Evolutionary conservation across 2,329 filamentous ascomycete species (phyloP).

Genomic region (Fusarium ambrosium): DNA sequence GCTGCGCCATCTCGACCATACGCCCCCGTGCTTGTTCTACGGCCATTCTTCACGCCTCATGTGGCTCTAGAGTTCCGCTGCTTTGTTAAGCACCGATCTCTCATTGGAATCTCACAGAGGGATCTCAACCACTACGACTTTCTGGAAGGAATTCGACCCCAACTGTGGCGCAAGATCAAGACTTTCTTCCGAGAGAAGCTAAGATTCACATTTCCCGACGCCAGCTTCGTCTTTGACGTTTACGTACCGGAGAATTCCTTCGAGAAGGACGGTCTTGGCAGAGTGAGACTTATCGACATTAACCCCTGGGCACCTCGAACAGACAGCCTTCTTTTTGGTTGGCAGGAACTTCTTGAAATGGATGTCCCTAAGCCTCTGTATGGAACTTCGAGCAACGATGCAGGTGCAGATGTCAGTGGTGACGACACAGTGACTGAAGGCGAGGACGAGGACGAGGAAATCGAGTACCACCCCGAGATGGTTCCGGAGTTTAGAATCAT

Average conservation of each 20-base stretch:
- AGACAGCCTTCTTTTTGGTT: slow-evolving; percentile 89
- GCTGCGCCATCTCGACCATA: slow-evolving; percentile 63
- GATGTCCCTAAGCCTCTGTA: slow-evolving; percentile 71
- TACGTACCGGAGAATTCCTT: slow-evolving; percentile 81
- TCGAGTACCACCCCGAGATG: slow-evolving; percentile 69
- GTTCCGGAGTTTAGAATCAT: slow-evolving; percentile 86
- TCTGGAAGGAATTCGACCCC: slow-evolving; percentile 72
- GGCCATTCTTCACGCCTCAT: slow-evolving; percentile 90
- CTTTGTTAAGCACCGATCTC: slow-evolving; percentile 85
- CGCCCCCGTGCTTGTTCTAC: slow-evolving; percentile 84
- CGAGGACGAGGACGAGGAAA: slow-evolving; percentile 54
- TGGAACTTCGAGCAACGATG: slow-evolving; percentile 55
- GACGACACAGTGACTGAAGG: slow-evolving; percentile 56
- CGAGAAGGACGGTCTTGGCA: slow-evolving; percentile 72
- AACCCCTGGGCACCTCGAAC: slow-evolving; percentile 95
- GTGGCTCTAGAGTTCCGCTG: slow-evolving; percentile 95
- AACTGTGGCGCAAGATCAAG: slow-evolving; percentile 76
- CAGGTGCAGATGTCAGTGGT: slow-evolving; percentile 54
- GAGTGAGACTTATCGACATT: slow-evolving; percentile 90
- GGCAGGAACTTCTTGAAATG: slow-evolving; percentile 86
- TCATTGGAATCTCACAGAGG: slow-evolving; percentile 88
- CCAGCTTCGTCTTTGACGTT: slow-evolving; percentile 89
- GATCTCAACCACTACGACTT: slow-evolving; percentile 94
- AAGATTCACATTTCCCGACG: slow-evolving; percentile 83
- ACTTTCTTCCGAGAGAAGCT: slow-evolving; percentile 83